Evolutionary conservation across 2,329 filamentous ascomycete genomes (phyloP).

Genomic region (Sordariomycetes sp.): DNA sequence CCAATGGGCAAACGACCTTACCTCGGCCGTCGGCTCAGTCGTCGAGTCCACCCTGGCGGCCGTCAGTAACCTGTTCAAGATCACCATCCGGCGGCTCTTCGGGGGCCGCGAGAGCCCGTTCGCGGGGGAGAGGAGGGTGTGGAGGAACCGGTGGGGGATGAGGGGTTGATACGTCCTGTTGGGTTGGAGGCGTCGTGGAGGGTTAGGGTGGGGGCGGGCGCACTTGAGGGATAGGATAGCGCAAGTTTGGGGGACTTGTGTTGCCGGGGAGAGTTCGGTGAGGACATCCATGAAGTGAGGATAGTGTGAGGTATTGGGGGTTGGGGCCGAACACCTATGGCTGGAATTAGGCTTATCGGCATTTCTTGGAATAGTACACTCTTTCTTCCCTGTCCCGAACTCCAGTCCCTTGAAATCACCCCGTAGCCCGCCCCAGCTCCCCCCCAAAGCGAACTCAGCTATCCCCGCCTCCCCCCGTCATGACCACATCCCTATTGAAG

Average conservation of each 20-base stretch:
- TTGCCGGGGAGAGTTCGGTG: no score
- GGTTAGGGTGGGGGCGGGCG: background rate
- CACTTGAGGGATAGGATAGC: background rate
- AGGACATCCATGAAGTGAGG: no score
- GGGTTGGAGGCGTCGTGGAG: background rate
- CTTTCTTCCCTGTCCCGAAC: background rate
- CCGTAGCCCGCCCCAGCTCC: background rate
- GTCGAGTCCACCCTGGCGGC: background rate
- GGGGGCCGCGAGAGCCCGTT: background rate
- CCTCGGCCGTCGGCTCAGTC: background rate
- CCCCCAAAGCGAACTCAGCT: background rate
- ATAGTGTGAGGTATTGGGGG: background rate
- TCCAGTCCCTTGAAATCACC: background rate
- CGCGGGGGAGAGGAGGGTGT: background rate
- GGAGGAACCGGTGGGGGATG: background rate
- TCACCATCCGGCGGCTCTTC: background rate
- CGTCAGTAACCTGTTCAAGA: background rate
- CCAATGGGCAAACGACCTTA: background rate
- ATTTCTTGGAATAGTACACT: background rate
- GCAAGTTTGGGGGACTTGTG: no score
- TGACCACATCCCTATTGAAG: conserved; percentile 56
- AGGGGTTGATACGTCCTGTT: background rate
- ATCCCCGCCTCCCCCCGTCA: background rate
- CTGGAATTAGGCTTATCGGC: background rate
- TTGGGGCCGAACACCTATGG: background rate